A percentile compares a stretch with the other conserved stretches of the same genome.
Evolutionary conservation across 2,329 filamentous ascomycete species (phyloP).

Genomic region (Trichoderma afroharzianum): DNA sequence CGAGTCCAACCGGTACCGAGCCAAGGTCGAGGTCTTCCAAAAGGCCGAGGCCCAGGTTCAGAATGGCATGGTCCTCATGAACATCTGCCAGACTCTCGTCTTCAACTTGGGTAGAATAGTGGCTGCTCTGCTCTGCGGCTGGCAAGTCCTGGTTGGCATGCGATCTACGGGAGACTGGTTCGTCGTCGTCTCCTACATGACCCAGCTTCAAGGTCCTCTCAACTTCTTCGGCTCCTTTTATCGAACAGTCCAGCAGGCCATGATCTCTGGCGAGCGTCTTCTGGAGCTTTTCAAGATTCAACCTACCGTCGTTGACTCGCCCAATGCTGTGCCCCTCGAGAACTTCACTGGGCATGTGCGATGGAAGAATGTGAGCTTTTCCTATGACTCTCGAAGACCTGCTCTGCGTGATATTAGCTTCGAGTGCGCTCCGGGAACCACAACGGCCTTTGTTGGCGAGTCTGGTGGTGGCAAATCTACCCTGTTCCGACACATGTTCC

Average conservation of each 20-base stretch:
- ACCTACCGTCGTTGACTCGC: slow-evolving; percentile 81
- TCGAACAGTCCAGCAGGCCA: slow-evolving; percentile 87
- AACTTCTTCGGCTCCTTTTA: slow-evolving; percentile 96
- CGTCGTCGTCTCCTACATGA: slow-evolving; percentile 70
- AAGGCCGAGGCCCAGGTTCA: slow-evolving; percentile 71
- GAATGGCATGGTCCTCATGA: slow-evolving; percentile 74
- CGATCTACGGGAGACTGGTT: slow-evolving; percentile 70
- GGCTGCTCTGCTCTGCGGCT: slow-evolving; percentile 70
- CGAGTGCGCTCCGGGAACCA: slow-evolving; percentile 82
- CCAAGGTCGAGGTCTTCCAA: slow-evolving; percentile 69
- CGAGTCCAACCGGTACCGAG: slow-evolving; percentile 70
- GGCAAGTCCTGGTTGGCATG: slow-evolving; percentile 67
- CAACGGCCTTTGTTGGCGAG: slow-evolving; percentile 92
- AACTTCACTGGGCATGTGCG: slow-evolving; percentile 76
- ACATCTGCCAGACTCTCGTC: slow-evolving; percentile 74
- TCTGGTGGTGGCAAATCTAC: slow-evolving; percentile 97
- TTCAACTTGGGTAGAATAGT: slow-evolving; percentile 74
- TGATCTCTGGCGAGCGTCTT: slow-evolving; percentile 96
- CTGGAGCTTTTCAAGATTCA: slow-evolving; percentile 95
- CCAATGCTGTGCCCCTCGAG: slow-evolving; percentile 58
- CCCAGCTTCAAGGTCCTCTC: slow-evolving; percentile 73
- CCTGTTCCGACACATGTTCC: slow-evolving; percentile 90
- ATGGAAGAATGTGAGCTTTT: slow-evolving; percentile 86
- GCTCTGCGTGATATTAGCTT: slow-evolving; percentile 83
- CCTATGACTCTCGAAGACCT: slow-evolving; percentile 82